Conservation (phyloP, 2,329 filamentous ascomycete species). For the Chrysoporthe cubensis region DNA sequence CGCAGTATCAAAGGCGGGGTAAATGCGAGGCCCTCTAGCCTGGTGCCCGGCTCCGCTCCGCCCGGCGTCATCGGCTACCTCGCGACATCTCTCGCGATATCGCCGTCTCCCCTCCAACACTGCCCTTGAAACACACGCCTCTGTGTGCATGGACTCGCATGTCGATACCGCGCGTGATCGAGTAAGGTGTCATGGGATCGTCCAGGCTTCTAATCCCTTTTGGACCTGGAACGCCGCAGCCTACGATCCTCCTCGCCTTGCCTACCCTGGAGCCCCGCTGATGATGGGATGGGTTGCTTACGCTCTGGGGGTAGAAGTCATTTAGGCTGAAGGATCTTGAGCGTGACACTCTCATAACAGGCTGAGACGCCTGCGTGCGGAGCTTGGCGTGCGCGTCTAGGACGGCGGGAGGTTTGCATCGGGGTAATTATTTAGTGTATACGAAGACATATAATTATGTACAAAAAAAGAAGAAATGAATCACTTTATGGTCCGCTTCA, state of each 20-base stretch:
- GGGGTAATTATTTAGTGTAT: too few species aligned
- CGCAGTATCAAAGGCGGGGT: neutral
- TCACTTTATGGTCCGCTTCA: too few species aligned
- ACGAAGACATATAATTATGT: too few species aligned
- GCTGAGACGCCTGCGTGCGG: too few species aligned
- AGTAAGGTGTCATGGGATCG: too few species aligned
- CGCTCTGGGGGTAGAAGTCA: neutral
- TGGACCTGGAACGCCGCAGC: neutral
- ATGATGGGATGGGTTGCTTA: neutral
- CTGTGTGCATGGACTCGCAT: neutral
- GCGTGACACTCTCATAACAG: too few species aligned
- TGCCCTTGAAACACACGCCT: neutral
- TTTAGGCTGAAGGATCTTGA: too few species aligned
- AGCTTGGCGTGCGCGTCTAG: too few species aligned
- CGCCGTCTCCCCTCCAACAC: neutral
- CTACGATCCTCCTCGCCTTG: neutral
- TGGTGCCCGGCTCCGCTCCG: neutral
- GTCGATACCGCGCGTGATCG: neutral
- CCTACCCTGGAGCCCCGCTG: neutral
- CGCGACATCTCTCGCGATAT: neutral
- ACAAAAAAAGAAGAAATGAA: too few species aligned
- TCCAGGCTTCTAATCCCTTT: neutral
- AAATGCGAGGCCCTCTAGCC: neutral
- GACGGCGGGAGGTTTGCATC: too few species aligned
- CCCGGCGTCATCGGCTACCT: neutral